Evolutionary conservation across 2,329 filamentous ascomycete genomes (phyloP).

Genomic region (Colletotrichum destructivum): DNA sequence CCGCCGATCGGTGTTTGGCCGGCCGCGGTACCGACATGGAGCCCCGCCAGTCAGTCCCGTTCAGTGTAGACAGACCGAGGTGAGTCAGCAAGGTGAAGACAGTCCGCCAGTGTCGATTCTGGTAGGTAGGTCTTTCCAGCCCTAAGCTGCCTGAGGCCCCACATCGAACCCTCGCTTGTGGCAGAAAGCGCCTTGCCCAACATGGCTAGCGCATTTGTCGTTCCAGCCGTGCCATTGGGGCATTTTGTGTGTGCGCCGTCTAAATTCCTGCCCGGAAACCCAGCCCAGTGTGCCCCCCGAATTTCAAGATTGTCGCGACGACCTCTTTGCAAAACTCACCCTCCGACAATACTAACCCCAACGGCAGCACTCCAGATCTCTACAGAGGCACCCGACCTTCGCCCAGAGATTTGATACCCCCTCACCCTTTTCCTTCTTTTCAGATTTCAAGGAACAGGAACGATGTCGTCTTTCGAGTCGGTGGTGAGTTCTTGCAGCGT

Average conservation of each 20-base stretch:
- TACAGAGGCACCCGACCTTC: conserved; percentile 37
- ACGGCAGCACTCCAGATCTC: conserved; percentile 43
- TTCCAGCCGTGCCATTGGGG: conserved; percentile 22
- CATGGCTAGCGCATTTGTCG: conserved; percentile 50
- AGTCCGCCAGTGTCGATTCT: background rate
- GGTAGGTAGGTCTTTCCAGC: conserved; percentile 59
- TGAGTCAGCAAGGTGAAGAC: conserved; percentile 20
- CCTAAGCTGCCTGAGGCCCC: conserved; percentile 54
- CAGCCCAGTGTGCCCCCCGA: conserved; percentile 24
- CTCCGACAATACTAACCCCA: conserved; percentile 45
- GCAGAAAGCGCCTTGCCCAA: conserved; percentile 49
- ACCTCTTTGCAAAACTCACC: conserved; percentile 40
- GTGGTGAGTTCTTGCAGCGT: conserved; percentile 70
- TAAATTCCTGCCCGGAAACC: conserved; percentile 44
- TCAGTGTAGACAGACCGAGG: background rate
- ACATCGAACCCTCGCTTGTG: conserved; percentile 54
- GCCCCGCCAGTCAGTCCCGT: background rate
- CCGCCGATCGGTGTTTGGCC: conserved; percentile 10
- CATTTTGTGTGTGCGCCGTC: conserved; percentile 46
- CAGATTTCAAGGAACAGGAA: conserved; percentile 55
- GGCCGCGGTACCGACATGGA: conserved; percentile 1
- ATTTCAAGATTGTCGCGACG: conserved; percentile 44
- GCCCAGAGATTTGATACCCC: conserved; percentile 45
- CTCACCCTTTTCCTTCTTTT: conserved; percentile 41
- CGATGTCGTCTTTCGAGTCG: conserved; percentile 79